Base-by-base conservation (phyloP, 179 eudicot species). In the Beta lomatogona region DNA sequence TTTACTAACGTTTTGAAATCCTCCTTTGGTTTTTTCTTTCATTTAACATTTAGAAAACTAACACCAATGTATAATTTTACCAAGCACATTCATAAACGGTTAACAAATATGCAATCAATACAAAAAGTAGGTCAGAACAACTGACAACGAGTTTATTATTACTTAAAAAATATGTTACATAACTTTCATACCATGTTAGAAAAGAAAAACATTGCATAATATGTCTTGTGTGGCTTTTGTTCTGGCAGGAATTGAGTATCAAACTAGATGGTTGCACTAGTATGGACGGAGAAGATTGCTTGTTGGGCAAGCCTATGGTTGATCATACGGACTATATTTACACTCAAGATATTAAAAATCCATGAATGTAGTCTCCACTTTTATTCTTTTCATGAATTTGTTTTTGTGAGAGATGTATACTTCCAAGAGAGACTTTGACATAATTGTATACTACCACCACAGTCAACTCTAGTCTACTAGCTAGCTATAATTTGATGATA, bases 321-420 rank as follows among this genome's bases (percentile, higher is more conserved):
- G 54, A 41, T 79, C 81, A 79, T 14, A 79, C 81, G 22, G 81
- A 79, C 57, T 79, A 79, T 25, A 79, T 79, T 68, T 79, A 70
- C 58, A 69, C 81, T 44, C 81, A 79, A 50, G 57, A 79, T 1
- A 70, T 79, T 21, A 46, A 70, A 16, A 41, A 50, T 44, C 76
- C 75, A 57, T 79, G 75, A 77, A n/a, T 66, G 50, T 65, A 16
- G 2, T 18, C 16, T 5, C 57, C 5, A 28, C 41, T 14, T 14
- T 21, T 21, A 10, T 22, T 5, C 52, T 31, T 16, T 10, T 18
- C 28, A 15, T 28, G 4, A 19, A 44, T n/a, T 9, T 48, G 53
- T 48, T 65, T 67, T 52, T 14, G 11, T 48, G 48, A 53, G 71
- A 60, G 45, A n/a, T 77, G 50, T 21, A 50, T 25, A 25, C 25